A percentile compares a stretch with the other conserved stretches of the same genome.
phyloP scores from a whole-genome alignment of 441 rosid species.

The Bruguiera hainesii region DNA sequence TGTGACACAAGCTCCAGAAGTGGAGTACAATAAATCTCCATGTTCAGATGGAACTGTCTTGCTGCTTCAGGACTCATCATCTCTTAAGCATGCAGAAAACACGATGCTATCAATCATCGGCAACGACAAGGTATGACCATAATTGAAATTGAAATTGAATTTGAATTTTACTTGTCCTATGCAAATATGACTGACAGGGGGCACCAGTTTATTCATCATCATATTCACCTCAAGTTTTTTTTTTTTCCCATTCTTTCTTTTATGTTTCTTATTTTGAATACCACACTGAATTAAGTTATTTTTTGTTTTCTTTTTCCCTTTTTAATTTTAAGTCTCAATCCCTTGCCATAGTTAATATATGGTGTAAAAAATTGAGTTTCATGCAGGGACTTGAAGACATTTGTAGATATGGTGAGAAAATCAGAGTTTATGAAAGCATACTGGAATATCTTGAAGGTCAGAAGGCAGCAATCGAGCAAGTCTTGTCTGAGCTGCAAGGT shows the following conservation, averaged over 20 bases:
- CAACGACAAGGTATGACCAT: conserved; percentile 21
- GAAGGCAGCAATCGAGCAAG: conserved; percentile 29
- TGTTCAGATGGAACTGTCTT: conserved; percentile 21
- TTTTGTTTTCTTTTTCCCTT: too few relatives aligned
- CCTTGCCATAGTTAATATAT: neutral
- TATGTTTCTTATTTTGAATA: too few relatives aligned
- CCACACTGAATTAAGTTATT: too few relatives aligned
- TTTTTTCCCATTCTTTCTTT: too few relatives aligned
- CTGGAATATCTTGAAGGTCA: conserved; percentile 22
- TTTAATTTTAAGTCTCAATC: neutral
- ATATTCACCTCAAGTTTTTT: neutral
- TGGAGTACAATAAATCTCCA: conserved; percentile 18
- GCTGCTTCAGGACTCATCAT: conserved; percentile 19
- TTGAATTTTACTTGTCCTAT: neutral
- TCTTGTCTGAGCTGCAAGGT: conserved; percentile 45
- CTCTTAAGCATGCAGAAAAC: conserved; percentile 15
- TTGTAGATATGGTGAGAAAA: conserved; percentile 18
- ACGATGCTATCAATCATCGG: conserved; percentile 11
- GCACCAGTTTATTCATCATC: neutral
- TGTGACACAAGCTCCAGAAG: conserved; percentile 18
- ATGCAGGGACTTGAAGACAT: conserved; percentile 35
- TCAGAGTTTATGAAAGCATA: conserved; percentile 16
- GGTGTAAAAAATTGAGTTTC: neutral
- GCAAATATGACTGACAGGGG: neutral
- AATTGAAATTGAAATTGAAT: too few relatives aligned